A percentile compares a stretch with the other conserved stretches of the same genome.
Conservation (phyloP, 345 rosid genomes). For the Rubroshorea leprosula region DNA sequence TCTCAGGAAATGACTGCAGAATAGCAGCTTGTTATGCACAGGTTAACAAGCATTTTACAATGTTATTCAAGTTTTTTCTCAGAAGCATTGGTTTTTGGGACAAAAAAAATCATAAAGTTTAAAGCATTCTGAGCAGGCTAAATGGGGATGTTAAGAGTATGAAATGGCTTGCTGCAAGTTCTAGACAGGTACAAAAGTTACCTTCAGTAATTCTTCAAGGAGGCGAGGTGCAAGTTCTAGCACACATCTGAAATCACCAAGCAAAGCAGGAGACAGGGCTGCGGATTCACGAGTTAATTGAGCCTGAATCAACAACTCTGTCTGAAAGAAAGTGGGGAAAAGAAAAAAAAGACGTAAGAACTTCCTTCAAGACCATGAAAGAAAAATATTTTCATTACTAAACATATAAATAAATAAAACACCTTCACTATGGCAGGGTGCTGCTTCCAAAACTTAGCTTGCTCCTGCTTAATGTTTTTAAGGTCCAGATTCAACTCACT, state of each 20-base stretch:
- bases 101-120: neutral
- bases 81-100: neutral
- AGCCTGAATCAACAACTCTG: constrained; percentile 96
- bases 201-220: constrained; percentile 96
- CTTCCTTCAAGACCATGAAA: constrained; percentile 3
- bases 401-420: constrained; percentile 10
- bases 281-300: constrained; percentile 81
- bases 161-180: neutral
- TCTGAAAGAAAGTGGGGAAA: constrained; percentile 35
- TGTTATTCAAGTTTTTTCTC: neutral
- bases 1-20: neutral
- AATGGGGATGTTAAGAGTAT: neutral
- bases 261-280: constrained; percentile 71
- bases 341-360: constrained; percentile 6
- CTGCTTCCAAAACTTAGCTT: constrained; percentile 98
- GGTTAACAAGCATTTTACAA: neutral
- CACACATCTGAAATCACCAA: constrained; percentile 72
- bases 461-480: constrained; percentile 98
- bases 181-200: constrained; percentile 14
- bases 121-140: neutral
- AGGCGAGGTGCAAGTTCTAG: constrained; percentile 96
- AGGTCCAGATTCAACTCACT: constrained; percentile 94
- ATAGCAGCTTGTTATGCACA: neutral
- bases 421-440: constrained; percentile 99
- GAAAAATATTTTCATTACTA: constrained; percentile 5